A percentile compares a stretch with the other conserved stretches of the same genome.
phyloP scores from a whole-genome alignment of 73 alveolate genomes.

The Halteria grandinella region DNA sequence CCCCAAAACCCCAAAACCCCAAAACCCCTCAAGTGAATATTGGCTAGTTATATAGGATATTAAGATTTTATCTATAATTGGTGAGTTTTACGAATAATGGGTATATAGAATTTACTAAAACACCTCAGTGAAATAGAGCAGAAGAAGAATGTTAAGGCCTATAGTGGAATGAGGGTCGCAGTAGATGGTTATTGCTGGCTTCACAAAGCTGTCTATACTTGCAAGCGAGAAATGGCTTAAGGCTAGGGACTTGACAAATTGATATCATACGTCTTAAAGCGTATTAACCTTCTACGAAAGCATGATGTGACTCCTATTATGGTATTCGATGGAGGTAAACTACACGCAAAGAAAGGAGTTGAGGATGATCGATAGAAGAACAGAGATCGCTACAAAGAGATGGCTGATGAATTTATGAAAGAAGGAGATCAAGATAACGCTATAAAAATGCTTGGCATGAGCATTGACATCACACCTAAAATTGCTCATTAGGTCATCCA shows the following conservation, averaged over 20 bases:
- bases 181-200: constrained; percentile 98
- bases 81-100: no score
- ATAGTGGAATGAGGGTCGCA: constrained; percentile 83
- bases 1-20: no score
- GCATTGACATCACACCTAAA: constrained; percentile 89
- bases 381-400: constrained; percentile 59
- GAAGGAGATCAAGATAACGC: constrained; percentile 80
- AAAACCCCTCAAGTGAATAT: no score
- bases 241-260: constrained; percentile 74
- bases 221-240: constrained; percentile 87
- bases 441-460: constrained; percentile 75
- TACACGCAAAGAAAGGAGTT: constrained; percentile 94
- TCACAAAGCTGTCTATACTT: constrained; percentile 91
- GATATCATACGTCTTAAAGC: constrained; percentile 79
- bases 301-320: constrained; percentile 86
- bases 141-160: constrained; percentile 84
- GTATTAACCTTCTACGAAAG: constrained; percentile 77
- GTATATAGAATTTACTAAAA: constrained; percentile 82
- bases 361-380: constrained; percentile 82
- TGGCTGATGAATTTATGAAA: constrained; percentile 46
- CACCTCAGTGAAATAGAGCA: constrained; percentile 81
- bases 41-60: no score
- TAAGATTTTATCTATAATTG: no score
- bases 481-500: constrained; percentile 86
- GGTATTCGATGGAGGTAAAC: constrained; percentile 97